Conservation (phyloP, 2,329 filamentous ascomycete genomes). For the Penicillium aurantiogriseum region DNA sequence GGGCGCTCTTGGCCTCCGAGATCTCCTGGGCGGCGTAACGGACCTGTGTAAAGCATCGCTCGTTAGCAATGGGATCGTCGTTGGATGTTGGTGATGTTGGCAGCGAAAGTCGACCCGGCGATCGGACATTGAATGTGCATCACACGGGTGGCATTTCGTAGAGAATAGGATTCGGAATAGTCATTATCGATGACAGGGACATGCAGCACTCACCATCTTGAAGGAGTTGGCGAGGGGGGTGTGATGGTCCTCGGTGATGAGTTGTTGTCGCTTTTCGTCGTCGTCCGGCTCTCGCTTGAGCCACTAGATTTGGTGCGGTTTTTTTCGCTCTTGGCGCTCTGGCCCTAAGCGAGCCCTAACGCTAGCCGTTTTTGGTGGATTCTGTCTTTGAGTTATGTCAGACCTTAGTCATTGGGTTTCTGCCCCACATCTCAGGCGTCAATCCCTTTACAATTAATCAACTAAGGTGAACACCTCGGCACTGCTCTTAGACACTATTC, state of each 20-base stretch:
- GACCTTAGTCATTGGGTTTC: constrained; percentile 3
- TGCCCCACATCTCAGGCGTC: constrained; percentile 5
- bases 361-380: constrained; percentile 30
- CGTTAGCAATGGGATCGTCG: constrained; percentile 31
- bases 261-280: constrained; percentile 41
- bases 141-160: constrained; percentile 14
- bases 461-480: not conserved
- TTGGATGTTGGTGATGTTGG: constrained; percentile 7
- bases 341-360: constrained; percentile 46
- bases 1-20: constrained; percentile 86
- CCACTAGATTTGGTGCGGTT: constrained; percentile 39
- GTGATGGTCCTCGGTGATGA: constrained; percentile 45
- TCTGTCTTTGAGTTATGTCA: constrained; percentile 8
- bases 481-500: not conserved
- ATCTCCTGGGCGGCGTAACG: constrained; percentile 94
- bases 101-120: constrained; percentile 9
- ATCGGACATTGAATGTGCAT: constrained; percentile 12
- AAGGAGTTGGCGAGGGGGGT: constrained; percentile 42
- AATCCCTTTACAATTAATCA: not conserved
- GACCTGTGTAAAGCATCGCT: constrained; percentile 59
- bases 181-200: constrained; percentile 11
- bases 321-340: constrained; percentile 41
- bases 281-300: constrained; percentile 35
- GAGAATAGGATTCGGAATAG: constrained; percentile 10
- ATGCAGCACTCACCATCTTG: constrained; percentile 47